Conservation (phyloP, 176 grass and related monocot species). For the Alloteropsis semialata region DNA sequence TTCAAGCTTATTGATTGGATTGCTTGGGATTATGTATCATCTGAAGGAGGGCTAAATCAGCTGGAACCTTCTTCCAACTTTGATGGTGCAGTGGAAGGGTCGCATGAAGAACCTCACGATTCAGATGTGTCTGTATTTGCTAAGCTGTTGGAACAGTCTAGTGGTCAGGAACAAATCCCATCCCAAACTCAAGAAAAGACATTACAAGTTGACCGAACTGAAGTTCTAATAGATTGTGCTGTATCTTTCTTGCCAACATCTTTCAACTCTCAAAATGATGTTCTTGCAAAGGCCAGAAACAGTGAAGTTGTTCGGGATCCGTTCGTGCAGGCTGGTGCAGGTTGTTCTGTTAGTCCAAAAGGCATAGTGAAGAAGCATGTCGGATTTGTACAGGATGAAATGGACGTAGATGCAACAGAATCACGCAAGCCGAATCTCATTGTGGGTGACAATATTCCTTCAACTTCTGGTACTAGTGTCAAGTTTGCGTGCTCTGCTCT, state of each 20-base stretch:
- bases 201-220: conserved; percentile 6
- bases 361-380: not conserved
- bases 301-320: conserved; percentile 17
- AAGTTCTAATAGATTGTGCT: conserved; percentile 1
- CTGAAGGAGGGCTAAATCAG: conserved; percentile 45
- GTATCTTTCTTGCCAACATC: not conserved
- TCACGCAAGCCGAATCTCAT: not conserved
- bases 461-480: conserved; percentile 13
- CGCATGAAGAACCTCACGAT: not conserved
- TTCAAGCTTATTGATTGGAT: conserved; percentile 60
- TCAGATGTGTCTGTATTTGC: conserved; percentile 17
- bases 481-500: conserved; percentile 14
- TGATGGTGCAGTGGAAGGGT: conserved; percentile 25
- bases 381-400: conserved; percentile 22
- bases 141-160: conserved; percentile 19
- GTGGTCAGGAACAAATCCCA: conserved; percentile 19
- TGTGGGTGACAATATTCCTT: not conserved
- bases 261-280: not conserved
- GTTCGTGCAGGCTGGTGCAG: not conserved
- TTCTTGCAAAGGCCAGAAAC: not conserved
- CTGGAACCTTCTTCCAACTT: conserved; percentile 32
- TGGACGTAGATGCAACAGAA: conserved; percentile 38
- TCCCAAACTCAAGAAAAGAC: not conserved
- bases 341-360: not conserved
- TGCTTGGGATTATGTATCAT: conserved; percentile 56